Base-by-base conservation (phyloP, 1,139 yeast genomes). In the Suhomyces yuchorum region DNA sequence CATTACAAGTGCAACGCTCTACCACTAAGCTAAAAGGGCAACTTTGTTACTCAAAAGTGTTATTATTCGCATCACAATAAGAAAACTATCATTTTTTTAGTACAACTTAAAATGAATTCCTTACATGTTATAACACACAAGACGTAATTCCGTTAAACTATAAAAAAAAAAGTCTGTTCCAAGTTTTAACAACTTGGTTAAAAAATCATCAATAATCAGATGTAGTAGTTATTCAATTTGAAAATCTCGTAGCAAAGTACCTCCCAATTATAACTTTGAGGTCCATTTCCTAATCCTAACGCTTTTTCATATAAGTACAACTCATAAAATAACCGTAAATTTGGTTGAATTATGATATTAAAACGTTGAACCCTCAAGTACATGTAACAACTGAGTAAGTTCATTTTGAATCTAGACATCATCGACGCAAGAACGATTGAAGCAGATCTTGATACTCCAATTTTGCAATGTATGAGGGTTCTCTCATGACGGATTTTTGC, bases 1-100 rank as follows among this genome's bases (percentile, higher is more conserved):
- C 92, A 85, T 85, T 85, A 85, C 91, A 85, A 85, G 91, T 85
- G 91, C 90, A 85, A 84, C 91, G 92, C 92, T 85, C 89, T 85
- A 85, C 92, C 92, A 85, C 92, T 85, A 84, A 85, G 92, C 92
- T 85, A 85, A 85, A 77, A 80, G 77, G 89, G 89, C 89, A 17
- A 5, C 28, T 36, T 30, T 30, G 9, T 11, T 26, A 3, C n/a
- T 12, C 9, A 24, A 24, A 24, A 5, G 8, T 11, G 12, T 3
- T 24, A 8, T 8, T 11, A 24, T 11, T 24, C 8, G 7, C 7
- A 20, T 5, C 7, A 20, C 7, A 20, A 20, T 20, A 20, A 20
- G 23, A 20, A 20, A 7, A 4, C 7, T n/a, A n/a, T n/a, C n/a
- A n/a, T n/a, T n/a, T n/a, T n/a, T n/a, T n/a, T n/a, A n/a, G n/a